Base-by-base conservation (phyloP, 2,329 filamentous ascomycete species). In the Pseudopyricularia cyperi region DNA sequence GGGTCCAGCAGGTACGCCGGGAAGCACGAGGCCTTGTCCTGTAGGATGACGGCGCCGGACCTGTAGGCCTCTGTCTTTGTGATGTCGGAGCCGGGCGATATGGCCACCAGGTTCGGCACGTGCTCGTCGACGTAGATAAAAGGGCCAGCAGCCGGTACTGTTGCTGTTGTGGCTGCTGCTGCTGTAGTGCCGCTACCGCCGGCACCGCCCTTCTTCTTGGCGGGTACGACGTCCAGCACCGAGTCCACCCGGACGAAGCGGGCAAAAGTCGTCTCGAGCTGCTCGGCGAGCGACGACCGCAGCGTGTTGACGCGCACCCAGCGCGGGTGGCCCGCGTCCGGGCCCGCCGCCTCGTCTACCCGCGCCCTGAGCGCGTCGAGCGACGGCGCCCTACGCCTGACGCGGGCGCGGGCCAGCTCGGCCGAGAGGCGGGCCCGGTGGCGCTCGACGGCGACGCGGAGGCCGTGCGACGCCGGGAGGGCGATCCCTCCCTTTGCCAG, bases 21-120 rank as follows among this genome's bases (percentile, higher is more conserved):
- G 61, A 98, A 96, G 63, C 93, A 98, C 1, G 90, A 96, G 0
- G 93, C 91, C 66, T 96, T 97, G 62, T 97, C 93, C 65, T 98
- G 93, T 24, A 97, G 71, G 54, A 97, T 95, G 51, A 97, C 79
- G 47, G 82, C 77, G 1, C 91, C 91, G 1, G 76, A 71, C 14
- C 71, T 76, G 65, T 97, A 97, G 0, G 89, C 85, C 14, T 76
- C 68, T 7, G 80, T 83, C 55, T 82, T 85, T 19, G 81, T 83
- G 44, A 96, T 72, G 61, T 95, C 87, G 35, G 77, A 73, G 2
- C 77, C 75, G 1, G 85, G 79, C 2, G 87, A 82, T 1, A 95
- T 70, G 2, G 89, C 93, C 7, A 98, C 66, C 3, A 98, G 73
- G 59, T 93, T 83, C 1, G 90, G 89, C 7, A 98, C 80, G 61